Conservation (phyloP, 2,329 filamentous ascomycete species). For the Simplicillium sp. region DNA sequence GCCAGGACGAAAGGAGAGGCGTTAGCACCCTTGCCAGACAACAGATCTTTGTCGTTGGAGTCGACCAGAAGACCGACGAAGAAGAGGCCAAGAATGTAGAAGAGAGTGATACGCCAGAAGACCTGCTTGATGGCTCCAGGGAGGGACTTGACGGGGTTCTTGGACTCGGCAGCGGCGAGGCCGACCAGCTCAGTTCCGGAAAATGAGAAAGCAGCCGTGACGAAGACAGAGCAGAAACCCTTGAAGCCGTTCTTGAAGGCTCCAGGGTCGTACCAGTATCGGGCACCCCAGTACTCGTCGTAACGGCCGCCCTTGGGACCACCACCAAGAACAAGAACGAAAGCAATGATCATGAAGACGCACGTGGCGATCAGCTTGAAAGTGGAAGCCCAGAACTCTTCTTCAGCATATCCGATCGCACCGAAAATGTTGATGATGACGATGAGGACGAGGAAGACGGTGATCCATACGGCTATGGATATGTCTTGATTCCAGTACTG, state of each 20-base stretch:
- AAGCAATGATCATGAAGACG: conserved; percentile 52
- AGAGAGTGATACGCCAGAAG: conserved; percentile 42
- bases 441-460: conserved; percentile 39
- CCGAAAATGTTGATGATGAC: conserved; percentile 45
- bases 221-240: conserved; percentile 59
- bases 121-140: conserved; percentile 74
- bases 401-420: conserved; percentile 41
- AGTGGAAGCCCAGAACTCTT: conserved; percentile 45
- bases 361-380: conserved; percentile 48
- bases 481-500: conserved; percentile 39
- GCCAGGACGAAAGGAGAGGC: conserved; percentile 42
- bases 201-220: conserved; percentile 61
- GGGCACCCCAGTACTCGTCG: conserved; percentile 30
- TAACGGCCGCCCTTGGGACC: conserved; percentile 36
- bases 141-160: conserved; percentile 59
- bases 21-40: conserved; percentile 24
- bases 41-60: conserved; percentile 31
- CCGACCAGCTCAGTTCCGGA: conserved; percentile 61
- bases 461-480: conserved; percentile 41
- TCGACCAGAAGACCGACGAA: conserved; percentile 36
- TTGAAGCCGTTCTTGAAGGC: conserved; percentile 61
- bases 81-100: conserved; percentile 39
- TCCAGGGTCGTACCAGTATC: conserved; percentile 32
- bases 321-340: conserved; percentile 48
- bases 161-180: conserved; percentile 59